Base-by-base conservation (phyloP, 202 grass and related monocot genomes). In the Schoenoplectus tabernaemontani region DNA sequence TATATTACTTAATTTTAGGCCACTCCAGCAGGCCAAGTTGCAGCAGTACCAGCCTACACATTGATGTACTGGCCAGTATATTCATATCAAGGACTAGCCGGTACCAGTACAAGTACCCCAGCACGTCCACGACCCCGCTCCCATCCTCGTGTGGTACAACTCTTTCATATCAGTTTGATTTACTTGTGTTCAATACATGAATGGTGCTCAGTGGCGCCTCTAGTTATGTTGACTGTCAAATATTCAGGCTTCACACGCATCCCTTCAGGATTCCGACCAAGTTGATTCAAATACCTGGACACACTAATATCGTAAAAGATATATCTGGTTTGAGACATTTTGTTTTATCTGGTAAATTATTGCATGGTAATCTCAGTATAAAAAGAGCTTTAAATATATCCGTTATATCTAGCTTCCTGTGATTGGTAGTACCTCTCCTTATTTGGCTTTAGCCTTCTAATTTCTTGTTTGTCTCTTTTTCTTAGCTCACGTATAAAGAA, bases 401-500 rank as follows among this genome's bases (percentile, higher is more conserved):
- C 11, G 24, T n/a, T 51, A 12, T 10, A 19, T 54, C 15, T 34
- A 34, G 15, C 23, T 33, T 74, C 8, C 28, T 54, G 26, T 20
- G 47, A 33, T 34, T 33, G 5, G 15, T 74, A 10, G 7, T 33
- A 33, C 16, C 24, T 74, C 9, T 54, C 15, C 43, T 48, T 72
- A 26, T 72, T 74, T 74, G 70, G 15, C 23, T 74, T 74, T 74
- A 33, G 16, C 26, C 47, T n/a, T 34, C 24, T 74, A 53, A 54
- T 74, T 53, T 69, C 2, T 69, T 74, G 20, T 51, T 79, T 86
- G 4, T 39, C 7, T 22, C 20, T 23, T 65, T 87, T 36, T 50
- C 12, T 20, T 70, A 97, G 93, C 51, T 67, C 51, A 70, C 90
- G 22, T 85, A 75, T 78, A 87, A 89, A 83, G 87, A 87, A 46